Percentiles rank a stretch among this genome's conserved stretches.
phyloP scores from a whole-genome alignment of 495 filamentous ascomycete species.

The Extremus antarcticus region DNA sequence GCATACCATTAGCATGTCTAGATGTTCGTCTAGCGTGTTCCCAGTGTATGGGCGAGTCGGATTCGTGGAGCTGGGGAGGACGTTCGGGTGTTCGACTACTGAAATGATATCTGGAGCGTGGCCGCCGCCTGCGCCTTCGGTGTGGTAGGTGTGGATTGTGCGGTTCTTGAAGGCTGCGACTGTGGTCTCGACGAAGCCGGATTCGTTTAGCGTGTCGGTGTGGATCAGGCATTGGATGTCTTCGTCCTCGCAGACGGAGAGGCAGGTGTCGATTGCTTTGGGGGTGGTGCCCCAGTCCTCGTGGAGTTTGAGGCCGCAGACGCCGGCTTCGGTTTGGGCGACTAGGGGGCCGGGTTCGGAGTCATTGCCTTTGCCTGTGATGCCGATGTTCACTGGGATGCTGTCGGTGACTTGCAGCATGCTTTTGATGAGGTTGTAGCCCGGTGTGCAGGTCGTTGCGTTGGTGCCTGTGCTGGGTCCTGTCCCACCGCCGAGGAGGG shows the following conservation, averaged over 20 bases:
- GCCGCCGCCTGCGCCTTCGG: constrained; percentile 90
- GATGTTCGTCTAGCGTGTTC: constrained; percentile 93
- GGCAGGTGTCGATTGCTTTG: constrained; percentile 82
- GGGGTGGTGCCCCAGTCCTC: constrained; percentile 97
- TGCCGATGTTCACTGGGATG: constrained; percentile 84
- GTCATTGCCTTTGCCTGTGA: constrained; percentile 97
- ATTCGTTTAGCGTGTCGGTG: constrained; percentile 96
- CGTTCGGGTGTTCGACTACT: constrained; percentile 85
- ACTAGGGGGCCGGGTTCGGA: constrained; percentile 56
- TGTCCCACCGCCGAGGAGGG: constrained; percentile 84
- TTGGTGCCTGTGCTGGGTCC: constrained; percentile 93
- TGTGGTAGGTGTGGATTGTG: constrained; percentile 97
- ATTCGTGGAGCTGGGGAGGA: constrained; percentile 85
- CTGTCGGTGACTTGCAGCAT: constrained; percentile 88
- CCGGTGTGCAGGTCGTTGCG: constrained; percentile 92
- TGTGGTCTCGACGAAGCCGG: constrained; percentile 91
- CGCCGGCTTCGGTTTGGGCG: constrained; percentile 76
- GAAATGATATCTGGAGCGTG: constrained; percentile 96
- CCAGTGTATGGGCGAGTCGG: constrained; percentile 84
- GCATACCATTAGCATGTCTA: constrained; percentile 99
- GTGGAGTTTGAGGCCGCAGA: constrained; percentile 86
- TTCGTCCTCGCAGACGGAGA: constrained; percentile 76
- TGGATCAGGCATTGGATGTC: constrained; percentile 96
- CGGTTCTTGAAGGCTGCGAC: constrained; percentile 77
- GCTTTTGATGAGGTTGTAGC: constrained; percentile 69